phyloP scores from a whole-genome alignment of 768 basidiomycete genomes.

The Chalciporus chontae region DNA sequence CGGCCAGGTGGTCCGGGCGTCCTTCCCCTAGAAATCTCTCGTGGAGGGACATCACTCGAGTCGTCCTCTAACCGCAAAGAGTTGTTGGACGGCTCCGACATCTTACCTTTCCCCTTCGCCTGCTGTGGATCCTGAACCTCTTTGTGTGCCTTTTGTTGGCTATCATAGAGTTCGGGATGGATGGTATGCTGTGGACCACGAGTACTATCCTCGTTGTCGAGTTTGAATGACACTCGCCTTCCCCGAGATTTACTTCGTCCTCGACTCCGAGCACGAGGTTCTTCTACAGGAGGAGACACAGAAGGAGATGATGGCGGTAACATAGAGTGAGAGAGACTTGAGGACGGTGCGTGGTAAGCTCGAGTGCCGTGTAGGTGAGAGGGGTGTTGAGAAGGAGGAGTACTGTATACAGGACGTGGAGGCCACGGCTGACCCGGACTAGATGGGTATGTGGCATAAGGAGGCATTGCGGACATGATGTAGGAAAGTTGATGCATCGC shows the following conservation, averaged over 20 bases:
- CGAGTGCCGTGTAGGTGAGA: conserved; percentile 19
- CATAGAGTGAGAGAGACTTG: conserved; percentile 43
- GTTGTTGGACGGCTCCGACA: background rate
- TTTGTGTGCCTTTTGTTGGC: conserved; percentile 6
- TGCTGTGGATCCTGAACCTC: conserved; percentile 9
- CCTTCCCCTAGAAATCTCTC: conserved; percentile 17
- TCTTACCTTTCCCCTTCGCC: conserved; percentile 16
- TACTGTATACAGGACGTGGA: conserved; percentile 6
- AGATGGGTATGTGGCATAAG: conserved; percentile 17
- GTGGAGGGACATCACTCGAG: conserved; percentile 7
- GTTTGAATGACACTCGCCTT: conserved; percentile 54
- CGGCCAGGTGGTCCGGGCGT: conserved; percentile 25
- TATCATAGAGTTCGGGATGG: conserved; percentile 5
- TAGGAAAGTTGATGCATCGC: conserved; percentile 42
- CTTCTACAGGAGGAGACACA: conserved; percentile 35
- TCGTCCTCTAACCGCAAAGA: conserved; percentile 13
- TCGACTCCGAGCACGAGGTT: conserved; percentile 35
- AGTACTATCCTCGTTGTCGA: conserved; percentile 29
- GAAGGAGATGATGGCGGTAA: conserved; percentile 53
- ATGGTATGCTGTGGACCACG: conserved; percentile 3
- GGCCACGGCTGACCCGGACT: conserved; percentile 24
- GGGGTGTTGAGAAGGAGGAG: conserved; percentile 10
- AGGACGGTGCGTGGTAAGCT: conserved; percentile 30
- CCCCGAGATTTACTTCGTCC: conserved; percentile 51
- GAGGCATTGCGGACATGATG: conserved; percentile 31